Evolutionary conservation across 2,329 filamentous ascomycete species (phyloP).

Genomic region (Nectriaceae sp.): DNA sequence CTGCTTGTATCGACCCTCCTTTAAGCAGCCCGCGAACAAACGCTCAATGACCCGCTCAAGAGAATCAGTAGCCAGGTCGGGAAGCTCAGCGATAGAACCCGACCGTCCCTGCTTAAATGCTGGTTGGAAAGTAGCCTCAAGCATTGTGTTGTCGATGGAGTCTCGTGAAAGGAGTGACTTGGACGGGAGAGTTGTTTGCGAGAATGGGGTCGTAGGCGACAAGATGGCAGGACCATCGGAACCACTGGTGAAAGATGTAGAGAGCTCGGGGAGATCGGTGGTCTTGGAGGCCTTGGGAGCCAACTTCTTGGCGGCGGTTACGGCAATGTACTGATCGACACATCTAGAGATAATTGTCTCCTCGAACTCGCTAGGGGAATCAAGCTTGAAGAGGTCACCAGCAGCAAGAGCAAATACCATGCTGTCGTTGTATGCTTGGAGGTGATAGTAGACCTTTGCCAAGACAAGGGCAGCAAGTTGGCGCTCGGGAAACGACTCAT

Average conservation of each 20-base stretch:
- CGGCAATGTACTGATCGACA: conserved; percentile 93
- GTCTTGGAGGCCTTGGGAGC: conserved; percentile 45
- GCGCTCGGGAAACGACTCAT: conserved; percentile 90
- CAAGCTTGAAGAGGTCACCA: conserved; percentile 91
- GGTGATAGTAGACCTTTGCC: conserved; percentile 97
- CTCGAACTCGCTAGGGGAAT: conserved; percentile 91
- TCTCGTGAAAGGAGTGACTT: conserved; percentile 92
- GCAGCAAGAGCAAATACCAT: conserved; percentile 97
- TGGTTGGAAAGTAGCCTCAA: conserved; percentile 60
- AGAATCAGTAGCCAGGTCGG: conserved; percentile 72
- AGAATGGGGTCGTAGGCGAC: conserved; percentile 93
- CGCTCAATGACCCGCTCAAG: conserved; percentile 84
- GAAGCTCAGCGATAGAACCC: conserved; percentile 64
- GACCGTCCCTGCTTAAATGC: conserved; percentile 55
- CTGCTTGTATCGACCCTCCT: conserved; percentile 85
- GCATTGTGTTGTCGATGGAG: conserved; percentile 64
- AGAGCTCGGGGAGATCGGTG: conserved; percentile 65
- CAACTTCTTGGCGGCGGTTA: conserved; percentile 56
- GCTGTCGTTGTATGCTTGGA: conserved; percentile 98
- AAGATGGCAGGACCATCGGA: conserved; percentile 72
- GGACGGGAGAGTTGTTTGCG: conserved; percentile 87
- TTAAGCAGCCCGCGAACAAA: conserved; percentile 87
- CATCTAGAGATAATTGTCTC: conserved; percentile 99
- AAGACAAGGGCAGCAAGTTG: conserved; percentile 92
- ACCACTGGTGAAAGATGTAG: conserved; percentile 74